Conservation (phyloP, 148 eudicot genomes). For the Rhododendron molle region DNA sequence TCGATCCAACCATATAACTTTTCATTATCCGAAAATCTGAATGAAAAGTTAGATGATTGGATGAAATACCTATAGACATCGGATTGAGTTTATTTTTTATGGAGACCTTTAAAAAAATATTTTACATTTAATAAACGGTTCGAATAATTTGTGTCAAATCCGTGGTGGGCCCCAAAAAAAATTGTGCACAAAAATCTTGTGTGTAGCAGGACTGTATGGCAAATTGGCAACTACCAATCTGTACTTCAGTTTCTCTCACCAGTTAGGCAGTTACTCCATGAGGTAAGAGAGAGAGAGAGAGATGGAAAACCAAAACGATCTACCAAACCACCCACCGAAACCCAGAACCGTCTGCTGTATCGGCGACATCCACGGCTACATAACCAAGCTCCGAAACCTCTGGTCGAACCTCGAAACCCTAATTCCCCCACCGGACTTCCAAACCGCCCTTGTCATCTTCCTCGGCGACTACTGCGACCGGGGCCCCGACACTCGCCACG, state of each 20-base stretch:
- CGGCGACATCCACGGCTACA: constrained; percentile 81
- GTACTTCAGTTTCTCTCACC: too few relatives aligned
- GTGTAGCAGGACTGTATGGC: too few relatives aligned
- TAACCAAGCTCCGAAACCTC: constrained; percentile 53
- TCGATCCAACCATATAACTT: too few relatives aligned
- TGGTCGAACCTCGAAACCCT: constrained; percentile 68
- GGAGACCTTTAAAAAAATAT: too few relatives aligned
- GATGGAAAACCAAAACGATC: constrained; percentile 8
- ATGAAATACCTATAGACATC: too few relatives aligned
- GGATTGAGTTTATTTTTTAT: too few relatives aligned
- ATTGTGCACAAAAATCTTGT: too few relatives aligned
- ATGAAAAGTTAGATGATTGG: too few relatives aligned
- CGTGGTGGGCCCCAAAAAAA: too few relatives aligned
- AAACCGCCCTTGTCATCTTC: constrained; percentile 55
- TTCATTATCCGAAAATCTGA: too few relatives aligned
- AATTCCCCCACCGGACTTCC: constrained; percentile 50
- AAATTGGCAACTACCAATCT: not conserved
- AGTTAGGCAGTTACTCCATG: not conserved
- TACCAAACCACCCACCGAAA: not conserved
- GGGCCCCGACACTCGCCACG: constrained; percentile 62
- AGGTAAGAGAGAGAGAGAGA: not conserved
- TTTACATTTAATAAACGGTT: too few relatives aligned
- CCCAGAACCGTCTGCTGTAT: constrained; percentile 56
- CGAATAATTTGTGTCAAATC: too few relatives aligned
- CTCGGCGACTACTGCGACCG: constrained; percentile 94